Base-by-base conservation (phyloP, 768 basidiomycete species). In the Amanita exitialis region DNA sequence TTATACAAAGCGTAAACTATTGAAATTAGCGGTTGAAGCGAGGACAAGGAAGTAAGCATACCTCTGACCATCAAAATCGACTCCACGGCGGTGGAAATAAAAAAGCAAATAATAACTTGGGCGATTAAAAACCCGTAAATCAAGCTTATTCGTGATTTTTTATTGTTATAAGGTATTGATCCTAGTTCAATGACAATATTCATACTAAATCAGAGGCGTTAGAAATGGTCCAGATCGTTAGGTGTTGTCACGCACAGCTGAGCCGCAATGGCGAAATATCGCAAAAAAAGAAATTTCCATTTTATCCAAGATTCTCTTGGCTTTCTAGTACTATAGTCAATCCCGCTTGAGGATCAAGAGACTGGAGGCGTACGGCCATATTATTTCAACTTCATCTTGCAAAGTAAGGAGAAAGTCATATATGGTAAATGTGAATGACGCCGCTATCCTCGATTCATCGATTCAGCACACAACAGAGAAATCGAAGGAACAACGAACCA, bases 251-350 rank as follows among this genome's bases (percentile, higher is more conserved):
- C 49, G 12, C 20, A 51, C 49, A 51, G 30, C 20, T 51, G 49
- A 25, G 28, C 38, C 1, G 42, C 39, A 27, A 51, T n/a, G 10
- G 39, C 32, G 20, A 44, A 32, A 21, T 51, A 51, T 20, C 49
- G 39, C 49, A 51, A 23, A 44, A 51, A 51, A 4, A 51, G 23
- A 20, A 51, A 51, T 28, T 43, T 37, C 49, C 49, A 51, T 38
- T 51, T 51, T 16, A 51, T 20, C 49, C 49, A 51, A 21, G 39
- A 42, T 6, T n/a, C 12, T 8, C 20, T 51, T 16, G 38, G 15
- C 23, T 51, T 51, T 30, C 49, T 49, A n/a, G 21, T 20, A 0
- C 28, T 16, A 21, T 34, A 13, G 15, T 46, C 10, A 32, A 16
- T 4, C 4, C 4, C 3, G 32, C 3, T 6, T 21, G 27, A 15